Percentiles rank a stretch among this genome's conserved stretches.
Evolutionary conservation across 2,329 filamentous ascomycete genomes (phyloP).

Genomic region (Penicillium hesseltinei): DNA sequence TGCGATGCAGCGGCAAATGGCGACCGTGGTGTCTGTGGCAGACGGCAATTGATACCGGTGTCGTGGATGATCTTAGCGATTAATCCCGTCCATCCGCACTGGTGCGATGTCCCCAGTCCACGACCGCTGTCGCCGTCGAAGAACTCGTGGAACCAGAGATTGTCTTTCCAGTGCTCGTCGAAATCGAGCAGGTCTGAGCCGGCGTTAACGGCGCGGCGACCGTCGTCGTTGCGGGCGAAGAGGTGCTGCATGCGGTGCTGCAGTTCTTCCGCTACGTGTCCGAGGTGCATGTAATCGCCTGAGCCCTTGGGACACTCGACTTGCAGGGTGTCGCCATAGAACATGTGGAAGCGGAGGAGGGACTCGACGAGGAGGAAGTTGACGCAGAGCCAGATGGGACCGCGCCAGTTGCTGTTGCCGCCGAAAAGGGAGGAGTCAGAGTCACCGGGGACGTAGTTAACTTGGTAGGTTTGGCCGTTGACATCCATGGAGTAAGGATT

Average conservation of each 20-base stretch:
- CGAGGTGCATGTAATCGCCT: slow-evolving; percentile 91
- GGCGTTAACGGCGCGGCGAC: slow-evolving; percentile 82
- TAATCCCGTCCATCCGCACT: slow-evolving; percentile 94
- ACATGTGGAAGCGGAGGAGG: slow-evolving; percentile 92
- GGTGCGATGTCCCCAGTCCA: slow-evolving; percentile 86
- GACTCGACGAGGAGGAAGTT: slow-evolving; percentile 95
- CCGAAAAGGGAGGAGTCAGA: slow-evolving; percentile 94
- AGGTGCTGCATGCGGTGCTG: slow-evolving; percentile 93
- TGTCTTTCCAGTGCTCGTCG: slow-evolving; percentile 88
- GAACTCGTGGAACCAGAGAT: slow-evolving; percentile 96
- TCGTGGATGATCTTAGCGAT: slow-evolving; percentile 98
- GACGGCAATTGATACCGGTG: slow-evolving; percentile 84
- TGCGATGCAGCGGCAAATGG: slow-evolving; percentile 80
- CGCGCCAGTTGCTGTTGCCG: slow-evolving; percentile 97
- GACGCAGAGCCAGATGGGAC: slow-evolving; percentile 92
- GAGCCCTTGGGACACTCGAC: slow-evolving; percentile 93
- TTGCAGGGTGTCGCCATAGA: slow-evolving; percentile 84
- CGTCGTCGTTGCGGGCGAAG: slow-evolving; percentile 79
- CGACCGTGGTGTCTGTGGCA: slow-evolving; percentile 89
- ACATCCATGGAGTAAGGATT: slow-evolving; percentile 94
- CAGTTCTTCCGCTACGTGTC: slow-evolving; percentile 89
- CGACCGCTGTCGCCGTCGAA: slow-evolving; percentile 91
- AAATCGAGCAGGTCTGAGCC: slow-evolving; percentile 84
- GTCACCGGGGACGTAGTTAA: slow-evolving; percentile 90
- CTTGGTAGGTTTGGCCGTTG: slow-evolving; percentile 83